Base-by-base conservation (phyloP, 192 early-diverging fungal species). In the Coemansia sp. region DNA sequence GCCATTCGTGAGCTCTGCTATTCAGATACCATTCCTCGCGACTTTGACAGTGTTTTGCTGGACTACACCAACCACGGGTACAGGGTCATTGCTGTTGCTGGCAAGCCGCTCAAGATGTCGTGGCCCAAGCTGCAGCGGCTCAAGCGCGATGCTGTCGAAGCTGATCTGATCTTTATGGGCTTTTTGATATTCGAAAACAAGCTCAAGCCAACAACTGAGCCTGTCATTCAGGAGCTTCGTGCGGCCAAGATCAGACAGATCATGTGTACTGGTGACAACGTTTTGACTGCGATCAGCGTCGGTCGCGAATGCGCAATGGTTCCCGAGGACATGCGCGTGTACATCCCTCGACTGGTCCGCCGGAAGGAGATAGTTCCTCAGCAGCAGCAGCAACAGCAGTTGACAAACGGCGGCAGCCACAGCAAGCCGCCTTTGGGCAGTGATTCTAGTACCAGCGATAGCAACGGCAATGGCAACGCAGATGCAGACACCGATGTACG, bases 121-220 rank as follows among this genome's bases (percentile, higher is more conserved):
- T 94, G 88, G 84, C 77, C 87, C 56, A 91, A 91, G 56, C 79
- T 95, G 14, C 89, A 93, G 65, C 85, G 90, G 51, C 77, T 83
- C 25, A 69, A 77, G 67, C 90, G 98, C 52, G 87, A 90, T n/a
- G 87, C 91, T 16, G 87, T 98, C 14, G 98, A 99, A 74, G 73
- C 77, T 1, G 87, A 91, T 31, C 67, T 99, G 54, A 78, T 88
- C 4, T 99, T 98, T 75, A 75, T 99, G 58, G 98, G 96, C 0
- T 94, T 99, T 59, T 87, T 99, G 48, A 86, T 99, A 25, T 99
- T 99, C 87, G 98, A 99, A 71, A 99, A 99, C 87, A 98, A 96
- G 84, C 77, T 98, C 28, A 99, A 99, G 67, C 87, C 92, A 4
- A 89, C 89, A 4, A 95, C 96, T 0, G 78, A 87, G 14, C 78